Conservation (phyloP, 768 basidiomycete species). For the Hygrophoropsis aurantiaca region DNA sequence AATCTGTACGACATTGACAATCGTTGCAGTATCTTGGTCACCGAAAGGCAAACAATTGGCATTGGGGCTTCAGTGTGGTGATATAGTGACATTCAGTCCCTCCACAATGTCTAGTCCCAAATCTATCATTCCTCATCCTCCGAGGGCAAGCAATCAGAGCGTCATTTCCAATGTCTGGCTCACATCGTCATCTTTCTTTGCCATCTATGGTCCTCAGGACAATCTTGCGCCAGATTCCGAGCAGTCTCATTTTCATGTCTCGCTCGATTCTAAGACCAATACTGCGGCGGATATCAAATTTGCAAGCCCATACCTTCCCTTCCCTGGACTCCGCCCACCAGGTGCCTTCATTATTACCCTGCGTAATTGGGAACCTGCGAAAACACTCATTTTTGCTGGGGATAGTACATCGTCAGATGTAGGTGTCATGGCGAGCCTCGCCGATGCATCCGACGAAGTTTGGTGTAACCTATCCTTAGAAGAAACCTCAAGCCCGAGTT, state of each 20-base stretch:
- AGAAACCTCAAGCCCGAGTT: slow-evolving; percentile 50
- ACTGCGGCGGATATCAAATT: slow-evolving; percentile 38
- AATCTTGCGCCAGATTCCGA: slow-evolving; percentile 36
- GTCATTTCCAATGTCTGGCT: slow-evolving; percentile 65
- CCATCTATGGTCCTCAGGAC: slow-evolving; percentile 54
- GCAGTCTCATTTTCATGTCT: slow-evolving; percentile 41
- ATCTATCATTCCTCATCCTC: slow-evolving; percentile 56
- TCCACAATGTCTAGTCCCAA: slow-evolving; percentile 53
- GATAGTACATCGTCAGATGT: slow-evolving; percentile 53
- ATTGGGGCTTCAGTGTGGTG: slow-evolving; percentile 68
- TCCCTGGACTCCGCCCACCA: slow-evolving; percentile 44
- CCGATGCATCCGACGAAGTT: slow-evolving; percentile 27
- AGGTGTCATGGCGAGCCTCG: slow-evolving; percentile 40
- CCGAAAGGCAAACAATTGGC: slow-evolving; percentile 85
- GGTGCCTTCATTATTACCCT: slow-evolving; percentile 41
- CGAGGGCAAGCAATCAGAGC: slow-evolving; percentile 47
- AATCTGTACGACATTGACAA: slow-evolving; percentile 8
- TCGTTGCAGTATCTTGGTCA: slow-evolving; percentile 72
- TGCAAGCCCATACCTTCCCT: slow-evolving; percentile 41
- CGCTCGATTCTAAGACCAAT: slow-evolving; percentile 42
- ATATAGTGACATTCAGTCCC: slow-evolving; percentile 67
- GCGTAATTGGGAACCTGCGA: slow-evolving; percentile 44
- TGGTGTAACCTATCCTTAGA: slow-evolving; percentile 50
- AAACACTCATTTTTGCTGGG: slow-evolving; percentile 43
- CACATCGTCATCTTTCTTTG: slow-evolving; percentile 64